A percentile compares a stretch with the other conserved stretches of the same genome.
Conservation (phyloP, 371 early-diverging fungal species). For the Circinella umbellata region DNA sequence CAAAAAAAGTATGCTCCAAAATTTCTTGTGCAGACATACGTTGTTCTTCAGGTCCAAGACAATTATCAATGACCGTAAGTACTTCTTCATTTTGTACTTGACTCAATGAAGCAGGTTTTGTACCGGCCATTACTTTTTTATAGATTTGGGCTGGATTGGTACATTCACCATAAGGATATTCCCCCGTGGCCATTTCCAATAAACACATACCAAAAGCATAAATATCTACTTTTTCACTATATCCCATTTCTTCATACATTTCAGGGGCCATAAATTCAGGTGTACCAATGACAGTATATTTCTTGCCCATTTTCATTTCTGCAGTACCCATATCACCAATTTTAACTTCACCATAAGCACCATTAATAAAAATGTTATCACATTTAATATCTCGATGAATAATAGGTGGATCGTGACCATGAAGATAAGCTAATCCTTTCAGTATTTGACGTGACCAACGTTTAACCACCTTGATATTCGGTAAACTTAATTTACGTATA, state of each 20-base stretch:
- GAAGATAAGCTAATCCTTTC: conserved; percentile 79
- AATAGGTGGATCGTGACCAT: conserved; percentile 75
- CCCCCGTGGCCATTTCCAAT: conserved; percentile 80
- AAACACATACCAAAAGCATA: conserved; percentile 90
- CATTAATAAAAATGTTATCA: conserved; percentile 84
- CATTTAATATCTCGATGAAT: conserved; percentile 83
- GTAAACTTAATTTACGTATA: conserved; percentile 61
- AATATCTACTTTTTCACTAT: conserved; percentile 80
- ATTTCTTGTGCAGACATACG: conserved; percentile 57
- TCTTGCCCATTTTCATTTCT: conserved; percentile 74
- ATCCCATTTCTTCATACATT: conserved; percentile 78
- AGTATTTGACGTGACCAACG: conserved; percentile 77
- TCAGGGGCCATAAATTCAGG: conserved; percentile 87
- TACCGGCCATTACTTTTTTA: conserved; percentile 67
- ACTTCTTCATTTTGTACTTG: conserved; percentile 70
- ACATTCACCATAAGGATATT: conserved; percentile 83
- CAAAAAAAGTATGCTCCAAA: conserved; percentile 53
- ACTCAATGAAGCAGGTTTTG: conserved; percentile 66
- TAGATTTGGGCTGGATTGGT: conserved; percentile 78
- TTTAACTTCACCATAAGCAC: conserved; percentile 79
- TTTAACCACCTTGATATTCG: conserved; percentile 67
- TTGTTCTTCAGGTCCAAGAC: conserved; percentile 66
- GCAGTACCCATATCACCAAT: conserved; percentile 87
- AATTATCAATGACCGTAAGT: conserved; percentile 65
- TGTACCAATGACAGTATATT: conserved; percentile 80